These are phyloP conservation scores for Fusarium sp. DNA, from an alignment of 2,329 filamentous ascomycete species.

Conservation along the genomic window DNA sequence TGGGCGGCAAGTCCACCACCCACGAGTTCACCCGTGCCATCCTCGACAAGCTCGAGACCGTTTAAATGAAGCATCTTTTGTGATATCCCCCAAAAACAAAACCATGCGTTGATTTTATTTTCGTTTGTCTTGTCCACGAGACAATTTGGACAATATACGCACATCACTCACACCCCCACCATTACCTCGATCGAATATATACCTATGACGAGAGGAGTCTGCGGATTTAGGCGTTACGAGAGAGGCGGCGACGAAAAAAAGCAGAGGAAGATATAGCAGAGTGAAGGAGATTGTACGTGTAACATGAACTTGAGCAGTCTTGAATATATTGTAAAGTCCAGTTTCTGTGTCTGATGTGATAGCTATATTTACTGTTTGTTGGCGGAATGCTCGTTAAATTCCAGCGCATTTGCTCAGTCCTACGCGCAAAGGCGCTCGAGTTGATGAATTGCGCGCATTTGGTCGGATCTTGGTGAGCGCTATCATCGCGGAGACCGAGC, in stretches of 20 bases:
- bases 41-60: conserved; percentile 91
- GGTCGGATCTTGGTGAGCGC: conserved; percentile 2
- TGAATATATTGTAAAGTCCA: conserved; percentile 43
- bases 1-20: conserved; percentile 91
- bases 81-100: conserved; percentile 41
- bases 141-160: conserved; percentile 20
- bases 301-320: conserved; percentile 43
- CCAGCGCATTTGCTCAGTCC: not conserved
- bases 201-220: conserved; percentile 35
- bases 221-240: conserved; percentile 37
- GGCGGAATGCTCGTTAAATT: not conserved
- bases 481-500: conserved; percentile 14
- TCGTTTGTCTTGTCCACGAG: conserved; percentile 26
- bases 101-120: conserved; percentile 31
- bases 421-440: not conserved
- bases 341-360: not conserved
- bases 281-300: conserved; percentile 43
- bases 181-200: conserved; percentile 37
- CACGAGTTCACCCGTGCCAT: conserved; percentile 96
- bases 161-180: conserved; percentile 13
- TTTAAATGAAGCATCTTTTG: conserved; percentile 59
- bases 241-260: conserved; percentile 23
- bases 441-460: not conserved
- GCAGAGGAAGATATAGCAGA: conserved; percentile 18
- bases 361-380: not conserved